Evolutionary conservation across 2,329 filamentous ascomycete species (phyloP).

Genomic region (Fusarium pseudoanthophilum): DNA sequence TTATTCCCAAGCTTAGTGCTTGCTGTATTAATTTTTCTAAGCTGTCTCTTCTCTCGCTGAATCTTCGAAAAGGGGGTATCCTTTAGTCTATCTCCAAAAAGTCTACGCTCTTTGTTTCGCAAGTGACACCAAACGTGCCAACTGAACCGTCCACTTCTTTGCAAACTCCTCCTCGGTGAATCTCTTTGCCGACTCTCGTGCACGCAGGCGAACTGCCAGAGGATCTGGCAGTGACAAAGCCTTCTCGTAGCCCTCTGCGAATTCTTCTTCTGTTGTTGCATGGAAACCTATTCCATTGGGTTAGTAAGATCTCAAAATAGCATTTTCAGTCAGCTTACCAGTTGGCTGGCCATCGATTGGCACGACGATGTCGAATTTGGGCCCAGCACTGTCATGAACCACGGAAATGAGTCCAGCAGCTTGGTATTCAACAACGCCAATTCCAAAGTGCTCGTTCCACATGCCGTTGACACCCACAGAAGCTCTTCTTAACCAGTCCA

Average conservation of each 20-base stretch:
- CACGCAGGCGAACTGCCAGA: constrained; percentile 78
- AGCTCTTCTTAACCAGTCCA: constrained; percentile 79
- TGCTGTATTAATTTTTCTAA: constrained; percentile 30
- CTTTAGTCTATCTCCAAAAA: constrained; percentile 47
- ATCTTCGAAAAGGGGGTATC: constrained; percentile 49
- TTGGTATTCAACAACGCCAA: constrained; percentile 97
- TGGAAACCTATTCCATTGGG: constrained; percentile 74
- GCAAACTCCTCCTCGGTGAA: constrained; percentile 92
- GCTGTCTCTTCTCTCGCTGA: constrained; percentile 17
- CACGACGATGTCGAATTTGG: constrained; percentile 92
- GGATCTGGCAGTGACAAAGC: constrained; percentile 79
- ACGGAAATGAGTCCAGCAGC: constrained; percentile 93
- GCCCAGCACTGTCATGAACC: constrained; percentile 92
- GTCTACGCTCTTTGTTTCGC: constrained; percentile 39
- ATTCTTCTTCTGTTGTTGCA: constrained; percentile 80
- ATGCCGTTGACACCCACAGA: constrained; percentile 95
- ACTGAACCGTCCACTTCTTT: constrained; percentile 78
- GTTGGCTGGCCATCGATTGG: constrained; percentile 81
- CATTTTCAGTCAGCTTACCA: constrained; percentile 60
- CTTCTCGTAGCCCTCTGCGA: constrained; percentile 81
- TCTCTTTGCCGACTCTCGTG: constrained; percentile 79
- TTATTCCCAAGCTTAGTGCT: not conserved
- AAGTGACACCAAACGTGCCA: constrained; percentile 74
- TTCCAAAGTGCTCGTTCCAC: constrained; percentile 99
- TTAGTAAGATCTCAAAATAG: not conserved